Percentiles rank a stretch among this genome's conserved stretches.
Evolutionary conservation across 129 eudicot species (phyloP).

Genomic region (Flaveria ramosissima): DNA sequence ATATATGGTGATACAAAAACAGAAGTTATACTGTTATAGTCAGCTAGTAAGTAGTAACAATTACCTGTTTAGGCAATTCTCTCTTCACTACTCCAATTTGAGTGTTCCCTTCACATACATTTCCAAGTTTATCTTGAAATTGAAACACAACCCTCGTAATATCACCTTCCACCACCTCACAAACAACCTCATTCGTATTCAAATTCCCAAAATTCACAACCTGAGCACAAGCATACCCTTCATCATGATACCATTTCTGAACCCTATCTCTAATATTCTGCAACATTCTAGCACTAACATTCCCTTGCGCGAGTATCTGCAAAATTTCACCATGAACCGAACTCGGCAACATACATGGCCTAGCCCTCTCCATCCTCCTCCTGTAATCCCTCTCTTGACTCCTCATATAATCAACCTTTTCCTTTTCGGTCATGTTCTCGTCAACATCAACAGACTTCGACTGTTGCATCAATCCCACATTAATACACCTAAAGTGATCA

Average conservation of each 20-base stretch:
- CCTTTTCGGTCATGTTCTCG: slow-evolving; percentile 77
- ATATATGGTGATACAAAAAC: not conserved
- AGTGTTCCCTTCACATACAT: slow-evolving; percentile 83
- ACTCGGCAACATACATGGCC: slow-evolving; percentile 69
- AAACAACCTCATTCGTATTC: slow-evolving; percentile 75
- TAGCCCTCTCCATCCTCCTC: slow-evolving; percentile 63
- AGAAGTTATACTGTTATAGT: not conserved
- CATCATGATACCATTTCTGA: slow-evolving; percentile 87
- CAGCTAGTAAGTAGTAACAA: slow-evolving; percentile 9
- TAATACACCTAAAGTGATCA: slow-evolving; percentile 65
- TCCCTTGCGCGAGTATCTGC: slow-evolving; percentile 53
- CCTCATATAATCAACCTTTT: slow-evolving; percentile 49
- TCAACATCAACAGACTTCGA: slow-evolving; percentile 64
- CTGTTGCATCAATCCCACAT: slow-evolving; percentile 76
- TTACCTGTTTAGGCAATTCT: slow-evolving; percentile 74
- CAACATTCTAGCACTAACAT: slow-evolving; percentile 72
- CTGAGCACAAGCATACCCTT: slow-evolving; percentile 82
- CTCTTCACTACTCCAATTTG: slow-evolving; percentile 62
- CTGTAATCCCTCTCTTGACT: slow-evolving; percentile 66
- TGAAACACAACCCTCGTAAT: slow-evolving; percentile 72
- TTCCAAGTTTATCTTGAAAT: slow-evolving; percentile 90
- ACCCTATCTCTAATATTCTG: slow-evolving; percentile 76
- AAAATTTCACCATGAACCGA: slow-evolving; percentile 50
- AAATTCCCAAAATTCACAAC: slow-evolving; percentile 88
- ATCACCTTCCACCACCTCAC: slow-evolving; percentile 97